Conservation (phyloP, 768 basidiomycete species). For the Chiua virens region DNA sequence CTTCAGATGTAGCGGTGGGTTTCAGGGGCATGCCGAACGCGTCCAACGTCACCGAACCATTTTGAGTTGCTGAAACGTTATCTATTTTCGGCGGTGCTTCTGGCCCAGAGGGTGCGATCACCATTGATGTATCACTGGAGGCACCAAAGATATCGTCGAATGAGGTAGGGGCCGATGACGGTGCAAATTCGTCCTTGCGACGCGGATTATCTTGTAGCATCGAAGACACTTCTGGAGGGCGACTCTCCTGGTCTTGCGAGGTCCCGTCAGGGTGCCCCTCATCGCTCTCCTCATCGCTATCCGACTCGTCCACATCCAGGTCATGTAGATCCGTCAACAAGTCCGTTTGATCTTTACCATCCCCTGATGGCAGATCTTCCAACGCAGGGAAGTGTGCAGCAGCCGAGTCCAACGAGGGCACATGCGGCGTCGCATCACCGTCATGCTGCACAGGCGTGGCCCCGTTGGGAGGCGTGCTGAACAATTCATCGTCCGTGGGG, state of each 20-base stretch:
- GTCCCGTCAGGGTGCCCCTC: slow-evolving; percentile 35
- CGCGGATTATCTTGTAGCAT: too few relatives aligned
- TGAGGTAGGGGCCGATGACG: slow-evolving; percentile 23
- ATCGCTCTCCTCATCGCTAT: slow-evolving; percentile 53
- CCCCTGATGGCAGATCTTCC: slow-evolving; percentile 28
- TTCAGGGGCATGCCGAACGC: slow-evolving; percentile 39
- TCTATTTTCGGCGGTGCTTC: slow-evolving; percentile 18
- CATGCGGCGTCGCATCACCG: slow-evolving; percentile 13
- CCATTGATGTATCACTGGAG: slow-evolving; percentile 17
- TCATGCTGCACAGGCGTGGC: slow-evolving; percentile 23
- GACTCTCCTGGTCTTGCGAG: slow-evolving; percentile 20
- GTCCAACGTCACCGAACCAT: slow-evolving; percentile 30
- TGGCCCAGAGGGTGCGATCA: slow-evolving; percentile 17
- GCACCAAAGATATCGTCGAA: slow-evolving; percentile 62
- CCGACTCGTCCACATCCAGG: slow-evolving; percentile 55
- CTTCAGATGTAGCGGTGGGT: slow-evolving; percentile 16
- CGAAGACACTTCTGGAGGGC: slow-evolving; percentile 6
- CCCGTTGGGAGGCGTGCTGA: slow-evolving; percentile 61
- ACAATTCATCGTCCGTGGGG: slow-evolving; percentile 49
- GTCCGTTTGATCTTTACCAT: slow-evolving; percentile 48
- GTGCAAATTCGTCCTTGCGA: slow-evolving; percentile 9
- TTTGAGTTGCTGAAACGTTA: slow-evolving; percentile 14
- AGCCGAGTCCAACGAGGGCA: slow-evolving; percentile 27
- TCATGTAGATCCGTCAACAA: slow-evolving; percentile 55
- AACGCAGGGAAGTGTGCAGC: slow-evolving; percentile 39